Base-by-base conservation (phyloP, 306 rosid genomes). In the Castanospermum australe region DNA sequence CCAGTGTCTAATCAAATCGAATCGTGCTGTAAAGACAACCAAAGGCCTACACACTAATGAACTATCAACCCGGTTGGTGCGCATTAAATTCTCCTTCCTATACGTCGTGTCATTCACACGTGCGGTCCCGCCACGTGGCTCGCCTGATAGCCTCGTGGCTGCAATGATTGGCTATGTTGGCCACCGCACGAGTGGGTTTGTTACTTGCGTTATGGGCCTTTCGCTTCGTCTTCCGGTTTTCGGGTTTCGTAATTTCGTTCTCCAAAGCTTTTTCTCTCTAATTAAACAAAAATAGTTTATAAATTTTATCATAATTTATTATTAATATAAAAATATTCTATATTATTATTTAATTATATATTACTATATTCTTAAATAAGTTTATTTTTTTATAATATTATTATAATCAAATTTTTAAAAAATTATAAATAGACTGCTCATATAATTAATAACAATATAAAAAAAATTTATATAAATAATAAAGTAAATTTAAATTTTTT, bases 141-240 rank as follows among this genome's bases (percentile, higher is more conserved):
- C 21, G 6, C 20, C 0, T 69, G 9, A 50, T 73, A 50, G 28
- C 83, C 84, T 56, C 78, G 22, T 78, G 79, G 73, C 17, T 0
- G 89, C 87, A 90, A 92, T 88, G 38, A 90, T 90, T 90, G 84
- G 83, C 62, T 57, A 60, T 64, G 69, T 48, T 82, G 83, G 50
- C 59, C 66, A 80, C 82, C 92, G 88, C 94, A 92, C 94, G 97
- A 81, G 85, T 81, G 91, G 63, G 28, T 74, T 82, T 8, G 14
- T 44, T 67, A 55, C 11, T n/a, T n/a, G n/a, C 5, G 39, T 62
- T 32, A 41, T 65, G 59, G 47, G 32, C 28, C 75, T 50, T 65
- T 51, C 21, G 5, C 30, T 9, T 32, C 18, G 21, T 8, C 15
- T 4, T 4, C 51, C 36, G 1, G 32, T 32, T 35, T 77, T 50